A percentile compares a stretch with the other conserved stretches of the same genome.
These are phyloP conservation scores for Solidago caesia DNA, from an alignment of 129 eudicot genomes.

Conservation along the genomic window DNA sequence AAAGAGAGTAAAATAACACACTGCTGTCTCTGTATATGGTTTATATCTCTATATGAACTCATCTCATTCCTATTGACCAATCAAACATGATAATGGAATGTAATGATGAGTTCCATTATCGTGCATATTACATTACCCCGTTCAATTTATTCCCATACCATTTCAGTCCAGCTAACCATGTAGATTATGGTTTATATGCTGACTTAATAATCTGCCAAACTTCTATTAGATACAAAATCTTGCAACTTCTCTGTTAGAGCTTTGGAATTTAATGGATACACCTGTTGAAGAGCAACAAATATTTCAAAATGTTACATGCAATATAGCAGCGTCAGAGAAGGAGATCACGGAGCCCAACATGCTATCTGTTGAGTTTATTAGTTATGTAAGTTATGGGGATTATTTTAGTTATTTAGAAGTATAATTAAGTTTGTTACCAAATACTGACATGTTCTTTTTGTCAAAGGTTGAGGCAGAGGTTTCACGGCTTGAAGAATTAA, in stretches of 20 bases:
- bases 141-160: too few species aligned
- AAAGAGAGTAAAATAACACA: too few species aligned
- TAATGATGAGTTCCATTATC: too few species aligned
- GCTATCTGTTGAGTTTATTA: slow-evolving; percentile 68
- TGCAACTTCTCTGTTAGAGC: slow-evolving; percentile 75
- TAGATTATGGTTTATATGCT: not conserved
- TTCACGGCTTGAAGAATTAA: slow-evolving; percentile 69
- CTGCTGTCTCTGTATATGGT: too few species aligned
- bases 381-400: slow-evolving; percentile 49
- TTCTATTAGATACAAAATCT: slow-evolving; percentile 80
- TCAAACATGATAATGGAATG: too few species aligned
- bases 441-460: slow-evolving; percentile 7
- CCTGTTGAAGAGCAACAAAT: slow-evolving; percentile 89
- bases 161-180: not conserved
- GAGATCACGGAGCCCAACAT: slow-evolving; percentile 79
- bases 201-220: slow-evolving; percentile 18
- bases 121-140: not conserved
- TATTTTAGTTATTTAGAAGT: slow-evolving; percentile 1
- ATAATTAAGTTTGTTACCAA: not conserved
- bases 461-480: slow-evolving; percentile 89
- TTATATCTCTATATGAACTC: too few species aligned
- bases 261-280: slow-evolving; percentile 96
- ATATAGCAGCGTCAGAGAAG: slow-evolving; percentile 86
- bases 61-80: too few species aligned
- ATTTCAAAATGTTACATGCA: slow-evolving; percentile 80